Evolutionary conservation across 1,284 basidiomycete genomes (phyloP).

Genomic region (Rhodotorula glutinis): DNA sequence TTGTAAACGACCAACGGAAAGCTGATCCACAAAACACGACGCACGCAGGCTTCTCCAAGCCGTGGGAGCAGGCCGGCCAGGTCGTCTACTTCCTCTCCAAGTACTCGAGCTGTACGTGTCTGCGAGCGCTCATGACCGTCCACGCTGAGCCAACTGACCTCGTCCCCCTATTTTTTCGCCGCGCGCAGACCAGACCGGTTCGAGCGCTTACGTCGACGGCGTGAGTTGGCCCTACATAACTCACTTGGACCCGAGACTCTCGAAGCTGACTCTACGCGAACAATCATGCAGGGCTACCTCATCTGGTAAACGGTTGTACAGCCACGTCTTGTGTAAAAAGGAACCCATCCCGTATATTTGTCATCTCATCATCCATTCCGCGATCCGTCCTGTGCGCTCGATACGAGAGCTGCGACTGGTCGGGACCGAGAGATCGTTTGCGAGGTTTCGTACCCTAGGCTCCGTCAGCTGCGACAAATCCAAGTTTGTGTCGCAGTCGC

Average conservation of each 20-base stretch:
- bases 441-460: no score
- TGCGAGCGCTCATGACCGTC: no score
- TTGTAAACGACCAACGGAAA: background rate
- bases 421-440: no score
- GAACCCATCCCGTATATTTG: no score
- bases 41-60: conserved; percentile 44
- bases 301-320: conserved; percentile 13
- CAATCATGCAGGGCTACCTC: conserved; percentile 11
- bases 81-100: conserved; percentile 53
- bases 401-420: no score
- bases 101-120: conserved; percentile 38
- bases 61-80: conserved; percentile 54
- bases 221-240: conserved; percentile 29
- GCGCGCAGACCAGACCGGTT: conserved; percentile 51
- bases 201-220: conserved; percentile 54
- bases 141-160: no score
- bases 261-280: background rate
- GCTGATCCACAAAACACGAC: background rate
- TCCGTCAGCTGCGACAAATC: no score
- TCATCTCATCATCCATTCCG: no score
- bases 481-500: no score
- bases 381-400: no score
- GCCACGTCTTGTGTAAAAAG: background rate
- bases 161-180: no score
- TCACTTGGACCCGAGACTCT: no score